These are phyloP conservation scores for Conidiobolus incongruus DNA, from an alignment of 371 early-diverging fungal species.

Conservation along the genomic window DNA sequence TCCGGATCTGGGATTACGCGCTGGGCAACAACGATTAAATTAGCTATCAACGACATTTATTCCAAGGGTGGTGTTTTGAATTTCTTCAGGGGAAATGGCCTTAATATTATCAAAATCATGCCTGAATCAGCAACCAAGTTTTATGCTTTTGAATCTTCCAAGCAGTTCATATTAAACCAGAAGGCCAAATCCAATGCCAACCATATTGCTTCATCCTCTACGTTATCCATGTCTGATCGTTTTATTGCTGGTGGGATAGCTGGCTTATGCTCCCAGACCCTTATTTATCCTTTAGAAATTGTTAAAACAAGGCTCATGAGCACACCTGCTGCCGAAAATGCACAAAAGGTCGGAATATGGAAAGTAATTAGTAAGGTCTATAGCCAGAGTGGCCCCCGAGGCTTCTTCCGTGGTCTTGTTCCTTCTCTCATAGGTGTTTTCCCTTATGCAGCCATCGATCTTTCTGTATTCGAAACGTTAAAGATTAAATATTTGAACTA, in stretches of 20 bases:
- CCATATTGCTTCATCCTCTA: too few species aligned
- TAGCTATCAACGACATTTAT: slow-evolving; percentile 26
- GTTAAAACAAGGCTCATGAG: slow-evolving; percentile 58
- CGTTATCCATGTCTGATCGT: slow-evolving; percentile 9
- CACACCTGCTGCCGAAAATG: not conserved
- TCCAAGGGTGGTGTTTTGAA: slow-evolving; percentile 35
- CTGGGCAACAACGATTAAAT: slow-evolving; percentile 10
- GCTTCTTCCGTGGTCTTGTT: slow-evolving; percentile 52
- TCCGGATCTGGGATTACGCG: slow-evolving; percentile 8
- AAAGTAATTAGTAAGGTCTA: slow-evolving; percentile 30
- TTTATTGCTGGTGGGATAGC: slow-evolving; percentile 63
- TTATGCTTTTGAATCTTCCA: slow-evolving; percentile 42
- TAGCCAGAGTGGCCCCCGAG: slow-evolving; percentile 25
- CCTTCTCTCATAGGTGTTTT: slow-evolving; percentile 48
- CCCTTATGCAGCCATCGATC: slow-evolving; percentile 61
- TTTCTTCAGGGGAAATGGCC: slow-evolving; percentile 61
- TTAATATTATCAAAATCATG: slow-evolving; percentile 57
- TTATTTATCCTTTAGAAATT: slow-evolving; percentile 62
- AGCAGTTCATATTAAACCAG: slow-evolving; percentile 22
- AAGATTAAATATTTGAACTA: slow-evolving; percentile 38
- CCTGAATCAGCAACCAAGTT: slow-evolving; percentile 63
- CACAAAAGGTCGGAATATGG: not conserved
- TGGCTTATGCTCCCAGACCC: slow-evolving; percentile 47
- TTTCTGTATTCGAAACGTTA: slow-evolving; percentile 52
- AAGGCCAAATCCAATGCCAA: too few species aligned